Evolutionary conservation across 2,329 filamentous ascomycete species (phyloP).

Genomic region (Aspergillus proliferans): DNA sequence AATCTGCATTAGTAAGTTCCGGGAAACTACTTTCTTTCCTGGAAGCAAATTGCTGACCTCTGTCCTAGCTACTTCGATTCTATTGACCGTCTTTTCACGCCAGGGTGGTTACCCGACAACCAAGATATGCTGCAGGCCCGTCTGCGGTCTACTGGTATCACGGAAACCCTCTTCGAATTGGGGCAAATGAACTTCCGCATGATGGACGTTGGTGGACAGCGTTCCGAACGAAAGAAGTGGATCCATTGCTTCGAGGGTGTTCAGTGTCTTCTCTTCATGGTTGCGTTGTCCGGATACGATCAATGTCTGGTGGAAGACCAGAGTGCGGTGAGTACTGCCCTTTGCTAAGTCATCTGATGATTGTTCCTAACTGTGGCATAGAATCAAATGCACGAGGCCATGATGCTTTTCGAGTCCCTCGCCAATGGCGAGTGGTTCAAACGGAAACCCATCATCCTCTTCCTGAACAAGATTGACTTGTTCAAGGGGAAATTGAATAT

Average conservation of each 20-base stretch:
- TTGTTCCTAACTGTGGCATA: conserved; percentile 30
- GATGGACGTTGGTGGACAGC: conserved; percentile 90
- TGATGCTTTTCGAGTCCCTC: conserved; percentile 82
- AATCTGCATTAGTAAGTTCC: conserved; percentile 79
- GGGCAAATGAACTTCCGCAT: conserved; percentile 91
- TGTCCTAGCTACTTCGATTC: conserved; percentile 70
- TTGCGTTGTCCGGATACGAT: conserved; percentile 93
- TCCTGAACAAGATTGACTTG: conserved; percentile 82
- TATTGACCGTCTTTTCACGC: conserved; percentile 67
- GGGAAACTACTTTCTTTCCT: conserved; percentile 6
- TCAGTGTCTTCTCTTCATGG: conserved; percentile 84
- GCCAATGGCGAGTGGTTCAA: conserved; percentile 83
- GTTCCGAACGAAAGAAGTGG: conserved; percentile 95
- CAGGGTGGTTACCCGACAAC: conserved; percentile 80
- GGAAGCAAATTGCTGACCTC: conserved; percentile 6
- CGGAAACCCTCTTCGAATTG: conserved; percentile 87
- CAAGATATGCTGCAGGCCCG: conserved; percentile 90
- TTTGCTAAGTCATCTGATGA: neutral
- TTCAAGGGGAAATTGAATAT: conserved; percentile 69
- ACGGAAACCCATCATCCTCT: conserved; percentile 73
- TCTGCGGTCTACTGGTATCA: conserved; percentile 89
- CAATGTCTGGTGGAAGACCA: conserved; percentile 95
- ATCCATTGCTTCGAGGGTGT: conserved; percentile 96
- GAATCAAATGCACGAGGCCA: conserved; percentile 88
- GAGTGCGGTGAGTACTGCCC: conserved; percentile 67